Evolutionary conservation across 2,329 filamentous ascomycete genomes (phyloP), one percentile per base, ranked within the genome.

Genomic region (Orbilia quercus): DNA sequence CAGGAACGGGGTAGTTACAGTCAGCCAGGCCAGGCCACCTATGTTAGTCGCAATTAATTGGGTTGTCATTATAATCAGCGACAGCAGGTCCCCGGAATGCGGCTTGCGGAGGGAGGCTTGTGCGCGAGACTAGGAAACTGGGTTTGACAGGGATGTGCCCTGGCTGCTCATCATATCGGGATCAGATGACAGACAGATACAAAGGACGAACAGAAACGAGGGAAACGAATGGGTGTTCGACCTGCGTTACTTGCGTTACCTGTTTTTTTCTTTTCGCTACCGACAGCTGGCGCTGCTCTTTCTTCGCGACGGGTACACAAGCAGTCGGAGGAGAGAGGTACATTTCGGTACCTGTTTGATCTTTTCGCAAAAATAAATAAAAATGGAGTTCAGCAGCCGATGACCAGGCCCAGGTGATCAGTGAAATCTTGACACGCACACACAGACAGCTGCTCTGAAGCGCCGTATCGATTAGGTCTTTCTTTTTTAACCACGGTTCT

Each of bases 341-440:
- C 36, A 6, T 40, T 40, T n/a, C n/a, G n/a, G n/a, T n/a, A n/a
- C 31, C 12, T 34, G 6, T 34, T 34, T 34, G 5, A 4, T 12
- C 5, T 2, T 48, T 48, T 48, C n/a, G 11, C 45, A 7, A 20
- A 22, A 23, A 14, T 7, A 45, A 23, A 48, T 44, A 40, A 45
- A n/a, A n/a, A n/a, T n/a, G n/a, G n/a, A n/a, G n/a, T 64, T 34
- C 28, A 38, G 34, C 53, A 25, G 42, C 50, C 60, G 53, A 31
- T 64, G 59, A 54, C 18, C 18, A 23, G 50, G 60, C 47, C 50
- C 60, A 65, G 48, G 38, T 65, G 60, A 65, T 65, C 60, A 55
- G 40, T 40, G 36, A 51, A 51, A 51, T 28, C 44, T 62, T 62
- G 47, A 44, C 58, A 20, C 14, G 20, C 11, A n/a, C 45, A 51